A percentile compares a stretch with the other conserved stretches of the same genome.
These are phyloP conservation scores for Barnettozyma hawaiiensis DNA, from an alignment of 1,139 yeast genomes.

Conservation along the genomic window DNA sequence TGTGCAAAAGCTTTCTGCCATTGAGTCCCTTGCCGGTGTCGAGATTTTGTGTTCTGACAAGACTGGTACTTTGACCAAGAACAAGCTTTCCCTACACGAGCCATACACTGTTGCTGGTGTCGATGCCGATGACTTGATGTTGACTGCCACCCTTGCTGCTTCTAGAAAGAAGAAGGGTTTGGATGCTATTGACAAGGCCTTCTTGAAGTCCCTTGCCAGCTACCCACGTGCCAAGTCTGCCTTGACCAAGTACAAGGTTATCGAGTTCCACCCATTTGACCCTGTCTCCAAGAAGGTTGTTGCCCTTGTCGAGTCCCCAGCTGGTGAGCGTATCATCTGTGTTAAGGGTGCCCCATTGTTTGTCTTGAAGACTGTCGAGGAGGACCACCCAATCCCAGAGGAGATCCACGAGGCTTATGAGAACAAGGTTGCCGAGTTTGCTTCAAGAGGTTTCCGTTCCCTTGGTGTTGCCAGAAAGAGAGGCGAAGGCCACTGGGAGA, in stretches of 20 bases:
- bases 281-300: conserved; percentile 97
- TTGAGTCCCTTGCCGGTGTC: conserved; percentile 98
- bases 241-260: conserved; percentile 89
- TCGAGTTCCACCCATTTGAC: conserved; percentile 96
- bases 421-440: conserved; percentile 95
- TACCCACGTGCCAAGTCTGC: conserved; percentile 96
- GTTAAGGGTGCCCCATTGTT: conserved; percentile 97
- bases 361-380: conserved; percentile 93
- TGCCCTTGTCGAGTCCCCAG: conserved; percentile 91
- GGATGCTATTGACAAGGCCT: conserved; percentile 97
- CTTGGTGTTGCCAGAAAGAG: conserved; percentile 98
- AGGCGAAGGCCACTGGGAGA: conserved; percentile 99
- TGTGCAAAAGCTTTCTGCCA: conserved; percentile 96
- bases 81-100: conserved; percentile 93
- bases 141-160: conserved; percentile 97
- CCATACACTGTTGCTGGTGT: conserved; percentile 99
- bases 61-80: conserved; percentile 98
- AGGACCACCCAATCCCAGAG: conserved; percentile 94
- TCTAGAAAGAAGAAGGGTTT: conserved; percentile 98
- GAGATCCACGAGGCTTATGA: conserved; percentile 93
- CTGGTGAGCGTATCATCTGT: conserved; percentile 93
- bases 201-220: conserved; percentile 79
- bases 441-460: conserved; percentile 98
- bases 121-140: conserved; percentile 93
- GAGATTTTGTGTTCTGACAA: conserved; percentile 98